Percentiles rank a stretch among this genome's conserved stretches.
Conservation (phyloP, 2,329 filamentous ascomycete species). For the Lasiodiplodia sp. region DNA sequence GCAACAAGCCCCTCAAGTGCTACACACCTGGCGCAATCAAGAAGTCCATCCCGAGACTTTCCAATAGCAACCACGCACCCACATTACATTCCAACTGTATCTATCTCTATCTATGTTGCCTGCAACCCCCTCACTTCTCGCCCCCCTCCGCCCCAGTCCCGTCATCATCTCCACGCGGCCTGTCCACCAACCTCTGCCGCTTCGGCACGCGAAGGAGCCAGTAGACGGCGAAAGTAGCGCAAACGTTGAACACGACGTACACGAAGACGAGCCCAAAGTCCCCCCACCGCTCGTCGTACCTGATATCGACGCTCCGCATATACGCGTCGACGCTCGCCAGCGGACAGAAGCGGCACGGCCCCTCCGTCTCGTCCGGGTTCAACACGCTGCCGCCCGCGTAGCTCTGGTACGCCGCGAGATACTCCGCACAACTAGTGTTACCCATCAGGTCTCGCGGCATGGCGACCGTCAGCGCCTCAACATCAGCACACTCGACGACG, state of each 20-base stretch:
- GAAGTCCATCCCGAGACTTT: too few species aligned
- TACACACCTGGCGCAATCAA: too few species aligned
- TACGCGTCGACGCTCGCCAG: constrained; percentile 78
- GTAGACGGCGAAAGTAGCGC: constrained; percentile 54
- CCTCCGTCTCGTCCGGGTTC: constrained; percentile 41
- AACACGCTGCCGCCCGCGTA: constrained; percentile 38
- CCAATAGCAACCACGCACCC: too few species aligned
- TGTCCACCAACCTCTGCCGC: background rate
- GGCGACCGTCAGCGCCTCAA: constrained; percentile 52
- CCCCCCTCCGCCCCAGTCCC: too few species aligned
- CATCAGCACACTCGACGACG: constrained; percentile 55
- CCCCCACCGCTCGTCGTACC: constrained; percentile 53
- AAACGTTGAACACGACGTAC: constrained; percentile 56
- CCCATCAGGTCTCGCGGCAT: constrained; percentile 40
- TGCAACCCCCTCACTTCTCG: too few species aligned
- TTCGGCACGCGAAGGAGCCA: background rate
- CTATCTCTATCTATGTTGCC: too few species aligned
- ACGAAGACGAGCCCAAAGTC: constrained; percentile 59
- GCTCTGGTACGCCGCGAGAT: constrained; percentile 53
- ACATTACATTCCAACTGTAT: too few species aligned
- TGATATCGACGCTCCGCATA: constrained; percentile 75
- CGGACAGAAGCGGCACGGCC: constrained; percentile 51
- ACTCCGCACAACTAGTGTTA: constrained; percentile 52
- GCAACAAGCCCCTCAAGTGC: too few species aligned
- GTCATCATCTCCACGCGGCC: too few species aligned